phyloP scores from a whole-genome alignment of 257 asterid species.

The Ballota nigra region DNA sequence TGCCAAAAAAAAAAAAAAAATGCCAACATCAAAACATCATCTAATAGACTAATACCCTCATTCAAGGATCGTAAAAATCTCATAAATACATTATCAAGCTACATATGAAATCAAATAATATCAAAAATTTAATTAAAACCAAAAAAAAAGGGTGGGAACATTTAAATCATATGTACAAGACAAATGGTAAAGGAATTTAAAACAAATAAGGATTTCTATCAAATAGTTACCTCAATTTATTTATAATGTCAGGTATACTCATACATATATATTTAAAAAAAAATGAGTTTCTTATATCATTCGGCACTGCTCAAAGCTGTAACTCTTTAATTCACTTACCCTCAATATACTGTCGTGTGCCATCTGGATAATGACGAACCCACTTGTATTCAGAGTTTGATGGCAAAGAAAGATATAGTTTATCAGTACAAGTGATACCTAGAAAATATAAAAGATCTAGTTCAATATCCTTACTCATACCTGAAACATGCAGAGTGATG shows the following conservation, averaged over 20 bases:
- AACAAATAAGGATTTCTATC: not conserved
- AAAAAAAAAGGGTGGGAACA: not conserved
- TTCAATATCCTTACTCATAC: constrained; percentile 37
- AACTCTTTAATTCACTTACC: constrained; percentile 41
- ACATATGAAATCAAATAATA: not conserved
- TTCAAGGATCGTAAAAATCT: not conserved
- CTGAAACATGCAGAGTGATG: constrained; percentile 99
- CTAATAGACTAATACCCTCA: not conserved
- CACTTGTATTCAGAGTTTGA: constrained; percentile 54
- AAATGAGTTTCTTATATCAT: not conserved
- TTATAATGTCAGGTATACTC: not conserved
- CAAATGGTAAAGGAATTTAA: not conserved
- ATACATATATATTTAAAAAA: too few relatives aligned
- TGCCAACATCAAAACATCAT: not conserved
- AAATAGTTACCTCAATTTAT: not conserved
- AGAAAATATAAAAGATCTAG: not conserved
- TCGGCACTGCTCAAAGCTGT: not conserved
- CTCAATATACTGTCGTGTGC: constrained; percentile 93
- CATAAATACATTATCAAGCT: not conserved
- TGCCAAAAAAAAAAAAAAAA: not conserved
- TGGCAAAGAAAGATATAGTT: constrained; percentile 8
- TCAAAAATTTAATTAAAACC: not conserved
- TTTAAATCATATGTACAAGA: not conserved
- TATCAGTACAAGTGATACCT: constrained; percentile 12
- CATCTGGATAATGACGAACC: constrained; percentile 99